Conservation (phyloP, 805 yeast genomes). For the Blastobotrys terrestris region DNA sequence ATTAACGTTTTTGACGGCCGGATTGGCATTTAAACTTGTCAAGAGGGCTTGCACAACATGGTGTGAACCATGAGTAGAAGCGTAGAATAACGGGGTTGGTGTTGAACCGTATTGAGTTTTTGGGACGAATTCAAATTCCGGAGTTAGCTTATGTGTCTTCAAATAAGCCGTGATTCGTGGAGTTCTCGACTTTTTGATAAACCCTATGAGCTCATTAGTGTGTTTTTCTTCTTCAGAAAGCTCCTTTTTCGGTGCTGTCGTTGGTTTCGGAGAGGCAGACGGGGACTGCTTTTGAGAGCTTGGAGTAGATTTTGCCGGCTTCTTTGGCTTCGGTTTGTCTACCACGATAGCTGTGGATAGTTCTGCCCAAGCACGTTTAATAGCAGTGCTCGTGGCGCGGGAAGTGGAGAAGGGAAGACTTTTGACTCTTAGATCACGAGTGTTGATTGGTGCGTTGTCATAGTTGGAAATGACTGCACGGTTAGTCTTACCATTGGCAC, state of each 20-base stretch:
- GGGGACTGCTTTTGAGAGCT: conserved; percentile 12
- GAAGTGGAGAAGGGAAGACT: conserved; percentile 84
- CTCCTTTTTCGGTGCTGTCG: conserved; percentile 14
- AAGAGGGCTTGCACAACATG: conserved; percentile 61
- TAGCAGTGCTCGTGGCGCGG: conserved; percentile 75
- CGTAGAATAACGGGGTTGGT: conserved; percentile 77
- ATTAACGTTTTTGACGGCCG: conserved; percentile 37
- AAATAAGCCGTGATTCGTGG: conserved; percentile 64
- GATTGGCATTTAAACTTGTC: conserved; percentile 62
- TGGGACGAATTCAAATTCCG: conserved; percentile 54
- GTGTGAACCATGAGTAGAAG: conserved; percentile 58
- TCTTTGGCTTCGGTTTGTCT: conserved; percentile 28
- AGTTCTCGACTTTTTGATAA: conserved; percentile 68
- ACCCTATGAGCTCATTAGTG: conserved; percentile 50
- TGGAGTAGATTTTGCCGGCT: conserved; percentile 1
- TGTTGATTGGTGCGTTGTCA: conserved; percentile 41
- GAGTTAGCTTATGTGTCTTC: conserved; percentile 48
- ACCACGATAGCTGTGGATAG: conserved; percentile 53
- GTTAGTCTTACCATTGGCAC: conserved; percentile 73
- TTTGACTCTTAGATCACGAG: conserved; percentile 57
- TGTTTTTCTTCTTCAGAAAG: conserved; percentile 39
- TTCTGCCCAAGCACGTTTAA: conserved; percentile 79
- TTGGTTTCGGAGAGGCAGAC: conserved; percentile 15
- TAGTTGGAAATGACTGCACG: conserved; percentile 61
- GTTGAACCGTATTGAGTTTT: conserved; percentile 41